Evolutionary conservation across 179 eudicot species (phyloP).

Genomic region (Gypsophila paniculata): DNA sequence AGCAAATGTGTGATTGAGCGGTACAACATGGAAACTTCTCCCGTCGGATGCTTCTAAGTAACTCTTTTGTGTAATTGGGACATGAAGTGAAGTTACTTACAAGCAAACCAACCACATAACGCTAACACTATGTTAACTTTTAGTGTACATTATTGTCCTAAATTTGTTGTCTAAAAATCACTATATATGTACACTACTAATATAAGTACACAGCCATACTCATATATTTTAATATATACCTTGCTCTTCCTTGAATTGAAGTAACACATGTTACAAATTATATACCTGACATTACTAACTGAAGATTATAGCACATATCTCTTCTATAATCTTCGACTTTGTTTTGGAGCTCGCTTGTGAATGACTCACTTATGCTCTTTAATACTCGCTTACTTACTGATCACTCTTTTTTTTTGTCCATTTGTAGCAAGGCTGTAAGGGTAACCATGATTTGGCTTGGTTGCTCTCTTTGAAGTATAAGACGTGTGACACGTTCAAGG

Average conservation of each 20-base stretch:
- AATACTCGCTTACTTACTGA: neutral
- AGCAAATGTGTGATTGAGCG: neutral
- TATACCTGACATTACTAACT: neutral
- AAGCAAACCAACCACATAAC: neutral
- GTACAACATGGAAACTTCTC: neutral
- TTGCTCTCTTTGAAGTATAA: conserved; percentile 14
- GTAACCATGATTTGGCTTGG: neutral
- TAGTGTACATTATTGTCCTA: too few relatives aligned
- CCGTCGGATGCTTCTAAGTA: neutral
- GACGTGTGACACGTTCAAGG: conserved; percentile 11
- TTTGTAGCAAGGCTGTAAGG: conserved; percentile 7
- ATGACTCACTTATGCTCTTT: neutral
- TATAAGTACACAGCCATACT: too few relatives aligned
- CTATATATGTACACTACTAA: too few relatives aligned
- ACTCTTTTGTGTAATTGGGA: neutral
- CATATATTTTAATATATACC: too few relatives aligned
- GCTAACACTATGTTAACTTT: neutral
- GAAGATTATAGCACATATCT: neutral
- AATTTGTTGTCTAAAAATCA: too few relatives aligned
- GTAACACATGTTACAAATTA: neutral
- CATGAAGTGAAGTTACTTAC: neutral
- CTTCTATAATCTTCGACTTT: neutral
- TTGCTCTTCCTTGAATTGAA: neutral
- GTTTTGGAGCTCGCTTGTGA: conserved; percentile 4
- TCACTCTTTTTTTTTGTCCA: neutral